phyloP scores from a whole-genome alignment of 2,329 filamentous ascomycete species.

The Colletotrichum salicis region DNA sequence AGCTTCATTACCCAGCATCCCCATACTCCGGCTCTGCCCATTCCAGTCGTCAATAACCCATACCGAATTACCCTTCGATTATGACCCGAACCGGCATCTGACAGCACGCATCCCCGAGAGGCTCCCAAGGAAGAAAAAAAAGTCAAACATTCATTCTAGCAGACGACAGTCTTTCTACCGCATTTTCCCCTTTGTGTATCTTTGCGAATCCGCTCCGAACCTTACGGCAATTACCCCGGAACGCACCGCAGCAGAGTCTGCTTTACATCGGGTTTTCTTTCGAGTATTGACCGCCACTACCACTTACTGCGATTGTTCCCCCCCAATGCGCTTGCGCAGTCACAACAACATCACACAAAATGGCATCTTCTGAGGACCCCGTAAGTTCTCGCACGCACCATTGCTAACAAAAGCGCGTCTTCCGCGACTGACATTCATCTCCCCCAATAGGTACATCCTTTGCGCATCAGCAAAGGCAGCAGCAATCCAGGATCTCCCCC shows the following conservation, averaged over 20 bases:
- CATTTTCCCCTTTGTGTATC: conserved; percentile 31
- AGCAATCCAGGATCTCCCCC: conserved; percentile 63
- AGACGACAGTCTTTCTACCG: conserved; percentile 9
- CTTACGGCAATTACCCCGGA: background rate
- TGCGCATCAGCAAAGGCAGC: conserved; percentile 80
- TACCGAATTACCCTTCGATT: conserved; percentile 6
- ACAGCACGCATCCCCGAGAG: conserved; percentile 12
- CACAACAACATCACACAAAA: conserved; percentile 23
- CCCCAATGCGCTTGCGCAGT: conserved; percentile 26
- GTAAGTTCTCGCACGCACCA: conserved; percentile 18
- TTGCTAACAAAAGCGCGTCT: background rate
- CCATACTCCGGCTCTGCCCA: conserved; percentile 20
- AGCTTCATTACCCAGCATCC: conserved; percentile 4
- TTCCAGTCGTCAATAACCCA: conserved; percentile 18
- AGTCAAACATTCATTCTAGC: conserved; percentile 32
- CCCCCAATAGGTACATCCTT: conserved; percentile 72
- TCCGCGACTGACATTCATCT: background rate
- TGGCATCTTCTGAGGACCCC: conserved; percentile 36
- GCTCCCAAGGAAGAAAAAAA: background rate
- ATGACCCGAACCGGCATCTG: conserved; percentile 25
- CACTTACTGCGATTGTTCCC: conserved; percentile 3
- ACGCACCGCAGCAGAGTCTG: conserved; percentile 17
- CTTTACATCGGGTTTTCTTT: conserved; percentile 13
- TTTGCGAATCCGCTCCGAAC: conserved; percentile 12
- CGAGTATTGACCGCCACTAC: conserved; percentile 12